These are phyloP conservation scores for Lasiosphaeris hirsuta DNA, from an alignment of 495 filamentous ascomycete species.

Conservation along the genomic window DNA sequence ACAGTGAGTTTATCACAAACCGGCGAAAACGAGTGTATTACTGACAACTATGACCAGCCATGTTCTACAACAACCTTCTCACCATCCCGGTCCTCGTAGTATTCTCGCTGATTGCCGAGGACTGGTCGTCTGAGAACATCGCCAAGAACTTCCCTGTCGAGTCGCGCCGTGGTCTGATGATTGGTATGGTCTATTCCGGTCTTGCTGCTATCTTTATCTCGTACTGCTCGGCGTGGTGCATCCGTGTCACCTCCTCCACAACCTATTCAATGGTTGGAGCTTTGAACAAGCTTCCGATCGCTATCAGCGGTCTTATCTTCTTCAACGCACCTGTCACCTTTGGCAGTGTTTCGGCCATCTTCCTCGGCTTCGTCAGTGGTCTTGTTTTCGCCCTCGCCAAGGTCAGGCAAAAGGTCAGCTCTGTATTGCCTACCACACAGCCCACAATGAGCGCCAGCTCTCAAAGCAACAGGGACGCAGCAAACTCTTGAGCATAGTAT, in stretches of 20 bases:
- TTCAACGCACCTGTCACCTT: conserved; percentile 95
- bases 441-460: conserved; percentile 83
- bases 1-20: conserved; percentile 64
- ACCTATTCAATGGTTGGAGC: conserved; percentile 99
- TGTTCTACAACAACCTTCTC: conserved; percentile 99
- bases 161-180: conserved; percentile 67
- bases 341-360: conserved; percentile 83
- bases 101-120: conserved; percentile 78
- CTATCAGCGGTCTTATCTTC: conserved; percentile 85
- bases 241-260: conserved; percentile 91
- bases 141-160: conserved; percentile 80
- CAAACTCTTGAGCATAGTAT: conserved; percentile 41
- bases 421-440: conserved; percentile 64
- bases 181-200: conserved; percentile 92
- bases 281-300: conserved; percentile 96
- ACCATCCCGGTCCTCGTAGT: conserved; percentile 89
- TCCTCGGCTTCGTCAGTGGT: conserved; percentile 84
- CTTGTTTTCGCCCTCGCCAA: conserved; percentile 92
- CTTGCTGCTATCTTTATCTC: conserved; percentile 96
- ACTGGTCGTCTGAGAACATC: conserved; percentile 88
- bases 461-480: conserved; percentile 82
- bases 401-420: conserved; percentile 67
- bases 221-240: conserved; percentile 97
- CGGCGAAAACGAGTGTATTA: background rate
- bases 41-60: conserved; percentile 57